Evolutionary conservation across 495 filamentous ascomycete genomes (phyloP), one percentile per base, ranked within the genome.

Genomic region (Penicillium coffeae): DNA sequence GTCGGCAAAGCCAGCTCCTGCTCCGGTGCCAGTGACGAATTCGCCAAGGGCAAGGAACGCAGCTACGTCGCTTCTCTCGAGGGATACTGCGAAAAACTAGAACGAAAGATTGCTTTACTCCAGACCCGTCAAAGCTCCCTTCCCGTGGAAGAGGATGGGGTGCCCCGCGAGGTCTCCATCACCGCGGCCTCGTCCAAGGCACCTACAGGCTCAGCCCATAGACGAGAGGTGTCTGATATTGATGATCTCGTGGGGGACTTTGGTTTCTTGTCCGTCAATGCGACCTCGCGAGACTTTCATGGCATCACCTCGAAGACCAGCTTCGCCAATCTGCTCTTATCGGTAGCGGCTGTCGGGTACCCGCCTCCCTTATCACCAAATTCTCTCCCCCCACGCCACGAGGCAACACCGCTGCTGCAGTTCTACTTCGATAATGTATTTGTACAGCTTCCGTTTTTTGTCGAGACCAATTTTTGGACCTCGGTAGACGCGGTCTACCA

Each of bases 1-100:
- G 85, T 86, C 7, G 87, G 88, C 34, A 86, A 85, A 45, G 81
- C 83, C 35, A 79, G 75, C 53, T 87, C 89, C 51, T 97, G 92
- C 63, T 92, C 90, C n/a, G 88, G 88, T 32, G 88, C 90, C 2
- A 95, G 88, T 50, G 92, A 96, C 60, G 88, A 95, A 65, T 95
- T 96, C 65, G 90, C 91, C 12, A 81, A 87, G 47, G 92, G 92
- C 20, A 96, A 95, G 68, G 92, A 97, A 62, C 77, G 91, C 56
- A 96, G 89, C 64, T 97, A 96, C 71, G 90, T 96, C 21, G 89
- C 90, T 6, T 92, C 90, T 2, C 75, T 97, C 19, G 92, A 97
- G 66, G 81, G 86, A 4, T 85, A 86, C 44, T 83, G 92, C 52
- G 91, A 96, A 60, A 89, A 83, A 68, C 79, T 97, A 12, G 87